Evolutionary conservation across 106 monocot species (phyloP).

Genomic region (Allium cepa): DNA sequence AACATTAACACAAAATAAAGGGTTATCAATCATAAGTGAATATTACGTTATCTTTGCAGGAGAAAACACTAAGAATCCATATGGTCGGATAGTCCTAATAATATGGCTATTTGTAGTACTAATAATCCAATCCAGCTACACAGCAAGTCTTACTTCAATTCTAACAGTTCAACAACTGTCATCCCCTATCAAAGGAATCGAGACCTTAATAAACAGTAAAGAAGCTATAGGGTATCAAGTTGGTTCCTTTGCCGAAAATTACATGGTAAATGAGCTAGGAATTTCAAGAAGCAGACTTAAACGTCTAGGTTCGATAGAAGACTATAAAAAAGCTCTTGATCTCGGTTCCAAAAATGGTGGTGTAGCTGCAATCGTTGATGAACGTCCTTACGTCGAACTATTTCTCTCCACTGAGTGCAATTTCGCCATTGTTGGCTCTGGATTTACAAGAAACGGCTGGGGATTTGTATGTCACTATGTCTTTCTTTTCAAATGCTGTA

Average conservation of each 20-base stretch:
- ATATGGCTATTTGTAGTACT: slow-evolving; percentile 71
- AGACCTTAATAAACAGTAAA: slow-evolving; percentile 42
- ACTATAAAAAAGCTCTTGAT: slow-evolving; percentile 44
- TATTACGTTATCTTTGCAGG: slow-evolving; percentile 16
- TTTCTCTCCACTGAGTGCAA: slow-evolving; percentile 60
- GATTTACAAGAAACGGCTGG: slow-evolving; percentile 85
- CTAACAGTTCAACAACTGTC: slow-evolving; percentile 50
- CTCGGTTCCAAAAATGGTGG: slow-evolving; percentile 72
- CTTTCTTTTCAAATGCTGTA: no score
- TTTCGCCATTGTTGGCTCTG: slow-evolving; percentile 47
- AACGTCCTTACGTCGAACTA: slow-evolving; percentile 56
- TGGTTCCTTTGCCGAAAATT: slow-evolving; percentile 69
- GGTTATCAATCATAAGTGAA: background rate
- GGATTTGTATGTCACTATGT: slow-evolving; percentile 67
- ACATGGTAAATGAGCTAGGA: slow-evolving; percentile 58
- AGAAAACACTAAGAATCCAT: slow-evolving; percentile 39
- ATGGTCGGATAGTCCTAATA: slow-evolving; percentile 43
- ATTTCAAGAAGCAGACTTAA: slow-evolving; percentile 52
- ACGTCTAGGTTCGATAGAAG: slow-evolving; percentile 34
- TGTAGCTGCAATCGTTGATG: slow-evolving; percentile 72
- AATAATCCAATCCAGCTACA: slow-evolving; percentile 66
- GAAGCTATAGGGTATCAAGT: slow-evolving; percentile 78
- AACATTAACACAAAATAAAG: no score
- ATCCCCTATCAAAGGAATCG: slow-evolving; percentile 57
- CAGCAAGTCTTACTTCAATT: slow-evolving; percentile 67